phyloP scores from a whole-genome alignment of 441 rosid species.

The Corymbia calophylla region DNA sequence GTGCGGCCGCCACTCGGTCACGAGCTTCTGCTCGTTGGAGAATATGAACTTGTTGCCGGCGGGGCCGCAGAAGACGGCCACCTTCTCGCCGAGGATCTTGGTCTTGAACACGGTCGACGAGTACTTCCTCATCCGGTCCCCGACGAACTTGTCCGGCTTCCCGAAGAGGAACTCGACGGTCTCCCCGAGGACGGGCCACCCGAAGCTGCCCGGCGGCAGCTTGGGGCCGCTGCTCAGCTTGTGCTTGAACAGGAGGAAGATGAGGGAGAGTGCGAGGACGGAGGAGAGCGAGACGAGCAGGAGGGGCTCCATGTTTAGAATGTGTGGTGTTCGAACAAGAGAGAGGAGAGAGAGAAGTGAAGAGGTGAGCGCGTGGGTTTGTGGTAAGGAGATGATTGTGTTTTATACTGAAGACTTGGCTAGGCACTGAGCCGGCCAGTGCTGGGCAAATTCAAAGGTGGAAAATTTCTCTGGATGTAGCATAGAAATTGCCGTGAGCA shows the following conservation, averaged over 20 bases:
- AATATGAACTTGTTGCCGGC: constrained; percentile 9
- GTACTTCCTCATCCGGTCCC: constrained; percentile 2
- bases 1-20: constrained; percentile 4
- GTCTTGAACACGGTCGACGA: constrained; percentile 4
- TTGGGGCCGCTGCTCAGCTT: background rate
- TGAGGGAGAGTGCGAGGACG: background rate
- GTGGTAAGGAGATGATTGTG: too few species aligned
- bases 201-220: background rate
- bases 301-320: background rate
- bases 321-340: background rate
- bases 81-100: constrained; percentile 2
- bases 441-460: background rate
- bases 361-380: background rate
- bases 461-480: background rate
- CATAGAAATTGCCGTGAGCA: background rate
- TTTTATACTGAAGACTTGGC: background rate
- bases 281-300: background rate
- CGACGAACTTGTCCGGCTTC: constrained; percentile 6
- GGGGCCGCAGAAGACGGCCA: constrained; percentile 7
- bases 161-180: constrained; percentile 7
- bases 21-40: constrained; percentile 11
- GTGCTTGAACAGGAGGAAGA: background rate
- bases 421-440: background rate
- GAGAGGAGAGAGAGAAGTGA: background rate
- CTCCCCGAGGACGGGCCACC: constrained; percentile 9